Percentiles rank a stretch among this genome's conserved stretches.
phyloP scores from a whole-genome alignment of 192 early-diverging fungal species.

The Backusella australiensis region DNA sequence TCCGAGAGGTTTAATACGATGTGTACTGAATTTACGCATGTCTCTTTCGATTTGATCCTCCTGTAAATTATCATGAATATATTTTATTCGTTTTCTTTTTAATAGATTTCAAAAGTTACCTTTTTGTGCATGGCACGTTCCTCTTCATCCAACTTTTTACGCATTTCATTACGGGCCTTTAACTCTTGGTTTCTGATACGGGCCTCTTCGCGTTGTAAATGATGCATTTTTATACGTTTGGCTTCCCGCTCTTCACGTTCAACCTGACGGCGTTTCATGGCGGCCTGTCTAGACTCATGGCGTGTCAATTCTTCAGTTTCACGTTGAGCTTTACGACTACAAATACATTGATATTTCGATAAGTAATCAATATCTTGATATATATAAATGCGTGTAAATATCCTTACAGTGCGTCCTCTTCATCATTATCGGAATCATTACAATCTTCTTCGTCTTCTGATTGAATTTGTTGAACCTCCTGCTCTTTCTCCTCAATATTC shows the following conservation, averaged over 20 bases:
- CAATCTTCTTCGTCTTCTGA: slow-evolving; percentile 12
- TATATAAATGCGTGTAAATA: neutral
- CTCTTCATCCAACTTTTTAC: slow-evolving; percentile 52
- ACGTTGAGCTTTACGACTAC: slow-evolving; percentile 17
- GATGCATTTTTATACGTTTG: slow-evolving; percentile 39
- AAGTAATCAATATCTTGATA: neutral
- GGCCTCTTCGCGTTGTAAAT: slow-evolving; percentile 41
- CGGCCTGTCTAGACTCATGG: slow-evolving; percentile 45
- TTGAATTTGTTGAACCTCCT: neutral
- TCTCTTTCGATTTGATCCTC: slow-evolving; percentile 74
- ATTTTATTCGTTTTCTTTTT: neutral
- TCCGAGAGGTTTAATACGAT: slow-evolving; percentile 74
- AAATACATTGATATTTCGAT: neutral
- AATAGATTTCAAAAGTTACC: slow-evolving; percentile 3
- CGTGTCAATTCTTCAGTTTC: slow-evolving; percentile 21
- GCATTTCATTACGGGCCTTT: slow-evolving; percentile 36
- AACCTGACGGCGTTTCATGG: slow-evolving; percentile 41
- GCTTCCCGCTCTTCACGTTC: slow-evolving; percentile 49
- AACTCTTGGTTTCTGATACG: slow-evolving; percentile 40
- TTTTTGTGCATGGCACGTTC: slow-evolving; percentile 49
- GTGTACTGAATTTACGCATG: slow-evolving; percentile 57
- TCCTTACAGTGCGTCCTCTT: slow-evolving; percentile 26
- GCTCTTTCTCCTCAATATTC: neutral
- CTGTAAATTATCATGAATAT: slow-evolving; percentile 24
- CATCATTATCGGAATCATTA: slow-evolving; percentile 31